phyloP scores from a whole-genome alignment of 2,329 filamentous ascomycete genomes.

The Neofusicoccum parvum region DNA sequence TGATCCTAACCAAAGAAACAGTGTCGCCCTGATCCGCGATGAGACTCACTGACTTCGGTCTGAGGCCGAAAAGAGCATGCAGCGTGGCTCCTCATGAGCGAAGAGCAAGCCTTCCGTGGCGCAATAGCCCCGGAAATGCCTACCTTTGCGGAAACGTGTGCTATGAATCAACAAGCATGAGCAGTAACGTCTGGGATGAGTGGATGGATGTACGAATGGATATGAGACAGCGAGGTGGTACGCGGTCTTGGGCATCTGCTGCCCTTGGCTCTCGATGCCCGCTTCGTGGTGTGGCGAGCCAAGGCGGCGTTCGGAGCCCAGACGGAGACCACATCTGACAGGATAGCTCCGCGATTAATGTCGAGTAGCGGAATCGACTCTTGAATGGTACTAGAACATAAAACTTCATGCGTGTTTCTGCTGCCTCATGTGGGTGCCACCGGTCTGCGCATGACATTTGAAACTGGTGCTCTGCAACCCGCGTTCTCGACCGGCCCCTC shows the following conservation, averaged over 20 bases:
- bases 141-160: conserved; percentile 6
- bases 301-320: background rate
- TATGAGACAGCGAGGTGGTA: background rate
- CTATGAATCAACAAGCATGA: conserved; percentile 15
- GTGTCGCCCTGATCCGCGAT: conserved; percentile 90
- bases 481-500: too few species aligned
- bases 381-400: background rate
- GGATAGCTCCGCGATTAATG: conserved; percentile 14
- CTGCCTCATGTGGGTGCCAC: background rate
- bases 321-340: background rate
- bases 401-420: background rate
- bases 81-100: conserved; percentile 11
- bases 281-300: background rate
- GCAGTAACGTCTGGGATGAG: conserved; percentile 13
- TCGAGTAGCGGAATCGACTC: background rate
- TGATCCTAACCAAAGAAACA: conserved; percentile 25
- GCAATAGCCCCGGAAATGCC: background rate
- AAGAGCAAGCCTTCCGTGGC: background rate
- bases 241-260: conserved; percentile 1
- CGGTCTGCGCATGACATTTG: background rate
- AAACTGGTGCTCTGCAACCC: too few species aligned
- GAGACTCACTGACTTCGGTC: conserved; percentile 71
- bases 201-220: conserved; percentile 14
- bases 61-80: conserved; percentile 43
- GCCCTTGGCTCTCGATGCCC: background rate